Percentiles rank a stretch among this genome's conserved stretches.
Conservation (phyloP, 2,329 filamentous ascomycete species). For the Xylariaceae sp. region DNA sequence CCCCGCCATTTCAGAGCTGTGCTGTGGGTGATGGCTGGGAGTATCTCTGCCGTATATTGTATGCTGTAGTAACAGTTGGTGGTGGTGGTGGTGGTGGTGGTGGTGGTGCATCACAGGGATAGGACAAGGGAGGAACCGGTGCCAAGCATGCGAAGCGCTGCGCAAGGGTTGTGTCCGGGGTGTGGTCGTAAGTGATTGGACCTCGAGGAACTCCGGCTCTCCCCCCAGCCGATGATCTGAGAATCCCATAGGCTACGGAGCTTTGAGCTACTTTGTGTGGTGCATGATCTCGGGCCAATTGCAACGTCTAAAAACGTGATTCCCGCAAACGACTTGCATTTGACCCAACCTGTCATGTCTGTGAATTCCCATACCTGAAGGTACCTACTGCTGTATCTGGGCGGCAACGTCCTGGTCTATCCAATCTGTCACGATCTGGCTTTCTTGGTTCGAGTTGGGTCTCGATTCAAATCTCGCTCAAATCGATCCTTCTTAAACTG, state of each 20-base stretch:
- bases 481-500: too few species aligned
- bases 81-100: conserved; percentile 20
- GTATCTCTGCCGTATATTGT: too few species aligned
- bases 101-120: conserved; percentile 26
- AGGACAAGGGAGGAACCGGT: conserved; percentile 21
- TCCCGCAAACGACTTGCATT: conserved; percentile 35
- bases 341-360: conserved; percentile 14
- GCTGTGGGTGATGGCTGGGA: too few species aligned
- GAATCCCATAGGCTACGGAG: conserved; percentile 31
- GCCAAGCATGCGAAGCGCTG: conserved; percentile 24
- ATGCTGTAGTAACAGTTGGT: too few species aligned
- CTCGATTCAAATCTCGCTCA: too few species aligned
- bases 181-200: conserved; percentile 6
- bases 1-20: too few species aligned
- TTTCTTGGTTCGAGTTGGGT: too few species aligned
- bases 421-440: background rate
- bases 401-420: background rate
- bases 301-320: conserved; percentile 33
- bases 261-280: conserved; percentile 12
- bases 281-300: conserved; percentile 35
- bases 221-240: conserved; percentile 27
- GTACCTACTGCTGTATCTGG: too few species aligned
- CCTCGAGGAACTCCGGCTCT: too few species aligned
- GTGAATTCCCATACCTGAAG: conserved; percentile 36
- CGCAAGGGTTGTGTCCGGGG: conserved; percentile 9